Evolutionary conservation across 164 flowering plant species (phyloP), one percentile per base, ranked within the genome.

Genomic region (Paratinospora sagittata): DNA sequence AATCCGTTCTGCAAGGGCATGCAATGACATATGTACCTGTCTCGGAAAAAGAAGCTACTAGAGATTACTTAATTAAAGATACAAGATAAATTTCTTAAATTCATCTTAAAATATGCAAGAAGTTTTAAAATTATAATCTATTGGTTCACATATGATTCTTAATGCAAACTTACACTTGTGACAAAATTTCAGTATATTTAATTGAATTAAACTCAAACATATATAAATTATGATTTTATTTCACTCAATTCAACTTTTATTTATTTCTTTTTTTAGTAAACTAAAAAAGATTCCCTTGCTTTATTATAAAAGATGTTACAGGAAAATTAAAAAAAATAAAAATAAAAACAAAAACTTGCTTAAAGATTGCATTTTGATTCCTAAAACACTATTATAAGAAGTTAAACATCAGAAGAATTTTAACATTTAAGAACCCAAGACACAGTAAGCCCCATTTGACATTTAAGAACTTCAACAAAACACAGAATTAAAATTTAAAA

Each of bases 1-100:
- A 74, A 73, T 73, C 72, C 73, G 68, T 68, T 76, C 34, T 66
- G 77, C 39, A 65, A 66, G 6, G 78, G 75, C 24, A 60, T 66
- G 37, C 71, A 78, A 69, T 70, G 77, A 52, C 72, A 76, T 17
- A 73, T n/a, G 65, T 58, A 76, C 84, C 90, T 87, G 83, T 72
- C 45, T 63, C 67, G 69, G 23, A n/a, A 37, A n/a, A 65, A 67
- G 10, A n/a, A 74, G 17, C 8, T 6, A 60, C 36, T 21, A 57
- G 60, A 9, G 4, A 9, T 23, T 45, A 9, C 14, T 41, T 43
- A 21, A 41, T 67, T 27, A 67, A 33, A 3, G 30, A 27, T 0
- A 63, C 14, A 63, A 6, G 36, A 63, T 2, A 63, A 27, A 11
- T 63, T 16, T 55, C 7, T 21, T 11, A 9, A 6, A 58, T 58